Conservation (phyloP, 2,329 filamentous ascomycete species). For the Pseudogymnoascus pannorum region DNA sequence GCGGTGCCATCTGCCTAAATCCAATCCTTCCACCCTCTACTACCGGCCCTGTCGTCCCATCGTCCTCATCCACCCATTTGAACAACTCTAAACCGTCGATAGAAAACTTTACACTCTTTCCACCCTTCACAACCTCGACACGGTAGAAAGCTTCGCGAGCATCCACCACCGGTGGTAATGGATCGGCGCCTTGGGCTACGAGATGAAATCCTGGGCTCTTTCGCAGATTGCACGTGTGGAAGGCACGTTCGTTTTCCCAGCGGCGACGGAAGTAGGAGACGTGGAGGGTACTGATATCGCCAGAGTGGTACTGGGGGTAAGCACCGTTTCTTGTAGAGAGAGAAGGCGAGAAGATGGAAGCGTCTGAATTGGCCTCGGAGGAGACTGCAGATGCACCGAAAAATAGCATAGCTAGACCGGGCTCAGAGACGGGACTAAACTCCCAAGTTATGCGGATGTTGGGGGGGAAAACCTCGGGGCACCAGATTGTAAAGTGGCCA, state of each 20-base stretch:
- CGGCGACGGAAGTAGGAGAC: slow-evolving; percentile 21
- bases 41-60: slow-evolving; percentile 23
- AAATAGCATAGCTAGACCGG: slow-evolving; percentile 31
- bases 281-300: slow-evolving; percentile 20
- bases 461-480: slow-evolving; percentile 28
- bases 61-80: slow-evolving; percentile 24
- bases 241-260: slow-evolving; percentile 27
- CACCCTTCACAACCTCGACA: slow-evolving; percentile 28
- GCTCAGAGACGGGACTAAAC: slow-evolving; percentile 27
- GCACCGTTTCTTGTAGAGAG: slow-evolving; percentile 22
- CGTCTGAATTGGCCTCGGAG: slow-evolving; percentile 8
- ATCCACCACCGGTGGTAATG: slow-evolving; percentile 25
- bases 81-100: slow-evolving; percentile 27
- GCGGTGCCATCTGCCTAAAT: slow-evolving; percentile 28
- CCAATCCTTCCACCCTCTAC: slow-evolving; percentile 22
- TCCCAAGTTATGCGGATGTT: slow-evolving; percentile 30
- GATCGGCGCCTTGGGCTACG: slow-evolving; percentile 24
- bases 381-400: slow-evolving; percentile 27
- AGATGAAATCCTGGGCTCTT: slow-evolving; percentile 29
- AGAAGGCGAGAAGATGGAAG: slow-evolving; percentile 25
- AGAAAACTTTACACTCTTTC: slow-evolving; percentile 24
- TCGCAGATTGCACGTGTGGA: slow-evolving; percentile 27
- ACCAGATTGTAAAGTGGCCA: slow-evolving; percentile 30
- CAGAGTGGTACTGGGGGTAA: slow-evolving; percentile 16
- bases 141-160: slow-evolving; percentile 27